Evolutionary conservation across 768 basidiomycete species (phyloP), one percentile per base, ranked within the genome.

Genomic region (Amylocystis lapponica): DNA sequence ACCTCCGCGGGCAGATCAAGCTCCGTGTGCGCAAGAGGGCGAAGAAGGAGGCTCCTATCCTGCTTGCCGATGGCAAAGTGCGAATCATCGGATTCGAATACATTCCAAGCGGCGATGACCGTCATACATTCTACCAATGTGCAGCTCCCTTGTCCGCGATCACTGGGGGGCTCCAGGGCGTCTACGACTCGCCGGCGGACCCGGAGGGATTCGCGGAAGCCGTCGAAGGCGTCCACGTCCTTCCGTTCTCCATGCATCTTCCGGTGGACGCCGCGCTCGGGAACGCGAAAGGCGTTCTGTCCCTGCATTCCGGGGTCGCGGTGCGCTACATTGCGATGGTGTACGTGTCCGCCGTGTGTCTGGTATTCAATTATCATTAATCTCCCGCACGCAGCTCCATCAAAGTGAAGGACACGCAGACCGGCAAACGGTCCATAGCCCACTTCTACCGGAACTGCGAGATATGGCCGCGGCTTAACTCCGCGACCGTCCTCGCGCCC

Each of bases 391-490:
- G 5, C 47, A 86, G 86, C 5, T 86, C 85, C 9, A 64, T 89
- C 52, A 85, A 84, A 62, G 74, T 94, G 45, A 85, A 83, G 60
- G 79, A 87, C 41, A 55, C 76, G 2, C 63, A 70, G 13, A 76
- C 76, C 4, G 66, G 69, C 21, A 74, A 73, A 51, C 72, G 77
- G 12, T 88, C 86, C 3, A 83, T 94, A 26, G 84, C 91, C 3
- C 92, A 96, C 63, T 92, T 94, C 61, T 95, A 93, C 60, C 79
- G 92, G 8, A 67, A 80, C 35, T 83, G 89, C 60, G 78, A 81
- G 41, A 68, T 94, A 22, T 90, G 82, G 78, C 90, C 91, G 1
- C 77, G 76, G 35, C 62, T 92, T 16, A 73, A 87, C 45, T 76
- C 84, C 3, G 64, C 72, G 16, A 43, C 67, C 4, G 69, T 81